Evolutionary conservation across 2,329 filamentous ascomycete species (phyloP), one percentile per base, ranked within the genome.

Genomic region (Arthroderma uncinatum): DNA sequence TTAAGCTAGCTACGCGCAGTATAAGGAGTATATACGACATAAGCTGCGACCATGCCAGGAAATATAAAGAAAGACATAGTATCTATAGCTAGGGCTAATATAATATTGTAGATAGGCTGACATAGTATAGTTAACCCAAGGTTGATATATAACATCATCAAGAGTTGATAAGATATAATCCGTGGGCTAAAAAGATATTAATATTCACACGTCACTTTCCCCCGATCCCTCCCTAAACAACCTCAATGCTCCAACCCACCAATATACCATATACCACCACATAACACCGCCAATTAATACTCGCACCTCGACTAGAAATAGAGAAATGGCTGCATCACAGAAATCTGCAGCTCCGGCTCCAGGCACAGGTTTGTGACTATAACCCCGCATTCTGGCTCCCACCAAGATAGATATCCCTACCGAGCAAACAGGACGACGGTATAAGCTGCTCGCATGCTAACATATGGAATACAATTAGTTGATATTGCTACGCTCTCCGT

Each of bases 401-500:
- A n/a, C 16, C 14, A 19, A 19, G 16, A 12, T 21, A 10, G 34
- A 33, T 25, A 33, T 36, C 9, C 4, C 33, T 2, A 44, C n/a
- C n/a, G 6, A 21, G 12, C 47, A 36, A 1, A 10, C 1, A 42
- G 10, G 36, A 53, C 16, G 33, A 37, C 7, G 21, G 23, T 19
- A 25, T 8, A 36, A 40, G 37, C 23, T 12, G 6, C 39, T 23
- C 14, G 55, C 25, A 34, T 25, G n/a, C 36, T 39, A 53, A 10
- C 16, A 36, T 10, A 40, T 23, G 25, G 19, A 42, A 23, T 25
- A 4, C 33, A 37, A 44, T 19, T 65, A 78, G 79, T 88, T 64
- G 83, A 87, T 68, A 78, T 98, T 66, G 83, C 85, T 65, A 83
- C 81, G 60, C 85, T 98, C 66, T 87, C 86, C 65, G 79, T 85